Evolutionary conservation across 2,329 filamentous ascomycete genomes (phyloP).

Genomic region (Calonectria fujianensis): DNA sequence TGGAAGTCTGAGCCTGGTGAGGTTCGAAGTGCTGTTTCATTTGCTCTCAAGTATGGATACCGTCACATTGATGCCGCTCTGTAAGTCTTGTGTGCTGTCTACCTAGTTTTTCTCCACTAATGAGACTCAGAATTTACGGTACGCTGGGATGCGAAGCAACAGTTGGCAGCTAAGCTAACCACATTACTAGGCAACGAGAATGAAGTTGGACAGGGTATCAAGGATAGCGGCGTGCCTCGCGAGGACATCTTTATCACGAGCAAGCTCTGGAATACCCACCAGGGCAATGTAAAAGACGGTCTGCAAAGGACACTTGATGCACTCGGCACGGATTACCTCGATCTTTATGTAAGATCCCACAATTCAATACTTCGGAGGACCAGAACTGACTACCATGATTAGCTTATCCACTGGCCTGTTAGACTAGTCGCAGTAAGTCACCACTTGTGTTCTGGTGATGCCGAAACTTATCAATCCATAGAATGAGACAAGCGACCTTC

Average conservation of each 20-base stretch:
- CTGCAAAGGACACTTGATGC: slow-evolving; percentile 2
- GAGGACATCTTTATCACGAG: background rate
- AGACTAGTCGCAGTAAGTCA: background rate
- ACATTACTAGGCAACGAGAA: background rate
- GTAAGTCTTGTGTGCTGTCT: background rate
- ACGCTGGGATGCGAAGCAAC: too few relatives aligned
- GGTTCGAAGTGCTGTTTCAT: background rate
- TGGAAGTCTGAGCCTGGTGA: slow-evolving; percentile 5
- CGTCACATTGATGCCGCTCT: slow-evolving; percentile 2
- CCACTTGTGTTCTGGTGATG: too few relatives aligned
- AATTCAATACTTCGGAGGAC: too few relatives aligned
- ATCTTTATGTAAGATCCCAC: background rate
- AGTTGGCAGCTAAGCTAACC: background rate
- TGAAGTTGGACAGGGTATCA: slow-evolving; percentile 8
- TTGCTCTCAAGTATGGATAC: background rate
- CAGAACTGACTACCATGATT: background rate
- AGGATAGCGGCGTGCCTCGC: background rate
- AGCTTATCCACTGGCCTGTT: slow-evolving; percentile 15
- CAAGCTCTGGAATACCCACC: slow-evolving; percentile 14
- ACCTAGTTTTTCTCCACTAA: background rate
- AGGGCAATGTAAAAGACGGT: background rate
- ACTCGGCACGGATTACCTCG: background rate
- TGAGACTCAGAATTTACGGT: background rate
- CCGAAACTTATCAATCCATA: background rate
- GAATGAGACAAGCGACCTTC: slow-evolving; percentile 7